phyloP scores from a whole-genome alignment of 75 land plant genomes.

The Pinus tabuliformis region DNA sequence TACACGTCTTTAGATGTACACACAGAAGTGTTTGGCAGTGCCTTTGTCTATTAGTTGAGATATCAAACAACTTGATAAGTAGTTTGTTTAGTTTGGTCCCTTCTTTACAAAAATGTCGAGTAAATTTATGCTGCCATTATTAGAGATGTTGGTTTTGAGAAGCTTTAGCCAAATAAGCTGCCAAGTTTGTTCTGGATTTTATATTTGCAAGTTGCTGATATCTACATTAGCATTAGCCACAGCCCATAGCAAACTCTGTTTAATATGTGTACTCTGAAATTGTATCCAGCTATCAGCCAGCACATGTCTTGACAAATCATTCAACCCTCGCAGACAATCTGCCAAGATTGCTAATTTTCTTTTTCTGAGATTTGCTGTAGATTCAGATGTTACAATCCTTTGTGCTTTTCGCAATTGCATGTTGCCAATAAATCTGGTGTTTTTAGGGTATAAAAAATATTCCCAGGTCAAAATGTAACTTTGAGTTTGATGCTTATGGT shows the following conservation, averaged over 20 bases:
- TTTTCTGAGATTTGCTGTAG: not conserved
- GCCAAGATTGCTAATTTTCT: not conserved
- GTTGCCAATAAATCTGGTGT: not conserved
- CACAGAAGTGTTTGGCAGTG: no score
- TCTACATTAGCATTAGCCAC: no score
- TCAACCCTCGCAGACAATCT: slow-evolving; percentile 2
- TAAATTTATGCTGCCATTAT: no score
- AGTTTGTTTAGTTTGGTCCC: no score
- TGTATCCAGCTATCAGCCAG: not conserved
- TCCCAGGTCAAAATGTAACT: not conserved
- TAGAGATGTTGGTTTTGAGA: no score
- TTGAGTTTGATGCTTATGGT: not conserved
- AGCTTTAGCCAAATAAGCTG: no score
- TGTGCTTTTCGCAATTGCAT: not conserved
- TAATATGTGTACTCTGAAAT: not conserved
- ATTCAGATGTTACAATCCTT: not conserved
- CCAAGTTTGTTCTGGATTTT: no score
- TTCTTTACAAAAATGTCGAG: no score
- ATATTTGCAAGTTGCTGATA: no score
- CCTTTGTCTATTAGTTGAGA: no score
- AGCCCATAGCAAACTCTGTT: no score
- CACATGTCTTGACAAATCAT: not conserved
- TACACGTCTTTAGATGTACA: not conserved
- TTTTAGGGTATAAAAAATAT: not conserved
- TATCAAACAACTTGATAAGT: no score